These are phyloP conservation scores for Chaetomium olivaceum DNA, from an alignment of 2,329 filamentous ascomycete genomes.

Conservation along the genomic window DNA sequence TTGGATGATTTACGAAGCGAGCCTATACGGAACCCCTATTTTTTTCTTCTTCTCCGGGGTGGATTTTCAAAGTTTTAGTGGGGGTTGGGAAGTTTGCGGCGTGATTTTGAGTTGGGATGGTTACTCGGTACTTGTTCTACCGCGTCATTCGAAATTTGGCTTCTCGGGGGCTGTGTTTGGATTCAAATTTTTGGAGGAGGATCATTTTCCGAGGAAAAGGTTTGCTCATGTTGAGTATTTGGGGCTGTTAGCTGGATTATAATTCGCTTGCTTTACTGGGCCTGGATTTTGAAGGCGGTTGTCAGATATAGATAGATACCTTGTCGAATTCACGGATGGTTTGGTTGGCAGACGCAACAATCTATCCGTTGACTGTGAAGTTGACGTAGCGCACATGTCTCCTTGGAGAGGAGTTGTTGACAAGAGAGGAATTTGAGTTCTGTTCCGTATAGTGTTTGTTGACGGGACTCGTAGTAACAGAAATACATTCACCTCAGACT, in stretches of 20 bases:
- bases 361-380: not conserved
- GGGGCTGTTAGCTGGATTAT: not conserved
- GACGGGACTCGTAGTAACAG: not conserved
- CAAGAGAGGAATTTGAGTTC: not conserved
- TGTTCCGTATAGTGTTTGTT: not conserved
- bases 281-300: not conserved
- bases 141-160: not conserved
- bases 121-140: not conserved
- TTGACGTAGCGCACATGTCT: not conserved
- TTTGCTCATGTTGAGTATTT: not conserved
- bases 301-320: constrained; percentile 9
- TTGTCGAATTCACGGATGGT: not conserved
- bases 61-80: not conserved
- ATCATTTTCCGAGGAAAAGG: not conserved
- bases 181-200: not conserved
- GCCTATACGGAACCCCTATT: not conserved
- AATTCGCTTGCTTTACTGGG: not conserved
- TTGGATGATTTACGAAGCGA: constrained; percentile 12
- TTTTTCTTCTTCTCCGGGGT: not conserved
- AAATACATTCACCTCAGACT: not conserved
- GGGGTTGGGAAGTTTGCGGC: not conserved
- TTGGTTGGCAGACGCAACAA: not conserved
- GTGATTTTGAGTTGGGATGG: not conserved
- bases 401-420: not conserved
- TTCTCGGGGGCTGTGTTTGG: not conserved